A percentile compares a stretch with the other conserved stretches of the same genome.
Conservation (phyloP, 1,284 basidiomycete genomes). For the Marasmius tenuissimus region DNA sequence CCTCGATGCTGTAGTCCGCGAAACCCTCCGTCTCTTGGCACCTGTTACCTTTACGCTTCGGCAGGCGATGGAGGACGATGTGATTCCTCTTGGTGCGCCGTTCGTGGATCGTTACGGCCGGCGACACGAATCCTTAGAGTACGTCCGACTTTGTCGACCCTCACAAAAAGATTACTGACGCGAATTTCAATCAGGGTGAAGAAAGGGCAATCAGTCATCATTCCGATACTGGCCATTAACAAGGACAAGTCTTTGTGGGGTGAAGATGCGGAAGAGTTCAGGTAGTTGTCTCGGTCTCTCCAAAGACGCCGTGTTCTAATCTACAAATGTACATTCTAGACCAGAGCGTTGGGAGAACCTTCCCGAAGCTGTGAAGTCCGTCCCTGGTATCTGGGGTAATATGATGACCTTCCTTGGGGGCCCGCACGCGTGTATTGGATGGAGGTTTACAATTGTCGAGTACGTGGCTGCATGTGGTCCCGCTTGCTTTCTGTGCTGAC, state of each 20-base stretch:
- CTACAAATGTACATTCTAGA: constrained; percentile 14
- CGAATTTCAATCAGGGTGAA: constrained; percentile 29
- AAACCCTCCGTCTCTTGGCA: constrained; percentile 64
- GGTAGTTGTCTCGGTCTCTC: constrained; percentile 20
- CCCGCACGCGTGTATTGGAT: not conserved
- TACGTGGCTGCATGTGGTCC: not conserved
- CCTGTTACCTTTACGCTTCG: constrained; percentile 60
- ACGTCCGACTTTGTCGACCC: constrained; percentile 8
- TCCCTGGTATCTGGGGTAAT: not conserved
- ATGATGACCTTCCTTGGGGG: not conserved
- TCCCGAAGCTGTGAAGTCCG: constrained; percentile 23
- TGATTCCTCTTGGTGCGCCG: constrained; percentile 53
- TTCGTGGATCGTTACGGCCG: constrained; percentile 37
- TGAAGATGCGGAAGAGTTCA: constrained; percentile 43
- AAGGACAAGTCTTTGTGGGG: constrained; percentile 44
- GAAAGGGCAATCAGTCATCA: constrained; percentile 34
- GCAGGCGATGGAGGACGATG: constrained; percentile 49
- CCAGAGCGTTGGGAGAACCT: constrained; percentile 43
- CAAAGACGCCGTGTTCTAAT: not conserved
- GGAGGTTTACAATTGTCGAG: not conserved
- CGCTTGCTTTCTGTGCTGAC: not conserved
- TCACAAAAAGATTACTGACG: constrained; percentile 13
- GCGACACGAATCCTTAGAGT: constrained; percentile 29
- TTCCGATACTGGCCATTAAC: constrained; percentile 41
- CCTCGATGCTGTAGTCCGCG: constrained; percentile 68